Conservation (phyloP, 2,329 filamentous ascomycete species). For the Arthroderma sp. region DNA sequence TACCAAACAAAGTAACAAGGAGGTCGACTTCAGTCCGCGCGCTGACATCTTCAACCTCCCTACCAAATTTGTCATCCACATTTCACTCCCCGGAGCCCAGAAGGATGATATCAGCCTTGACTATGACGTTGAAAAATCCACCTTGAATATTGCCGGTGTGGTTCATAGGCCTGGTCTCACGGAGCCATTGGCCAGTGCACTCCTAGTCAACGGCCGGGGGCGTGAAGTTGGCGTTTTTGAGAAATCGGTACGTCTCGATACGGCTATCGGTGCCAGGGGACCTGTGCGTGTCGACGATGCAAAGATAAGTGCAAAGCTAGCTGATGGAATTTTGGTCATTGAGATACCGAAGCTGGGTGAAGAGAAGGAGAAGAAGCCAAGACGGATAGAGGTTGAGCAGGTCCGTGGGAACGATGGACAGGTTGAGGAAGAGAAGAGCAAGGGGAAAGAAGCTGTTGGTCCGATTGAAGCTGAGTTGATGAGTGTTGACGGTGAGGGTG, state of each 20-base stretch:
- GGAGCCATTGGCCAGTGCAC: constrained; percentile 52
- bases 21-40: constrained; percentile 25
- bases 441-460: neutral
- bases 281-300: constrained; percentile 51
- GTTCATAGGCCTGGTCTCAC: constrained; percentile 58
- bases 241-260: constrained; percentile 49
- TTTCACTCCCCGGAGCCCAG: constrained; percentile 62
- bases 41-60: constrained; percentile 60
- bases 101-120: constrained; percentile 66
- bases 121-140: constrained; percentile 57
- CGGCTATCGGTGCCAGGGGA: constrained; percentile 31
- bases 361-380: constrained; percentile 8
- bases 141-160: constrained; percentile 53
- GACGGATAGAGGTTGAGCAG: constrained; percentile 36
- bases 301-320: constrained; percentile 59
- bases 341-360: constrained; percentile 62
- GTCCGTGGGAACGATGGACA: constrained; percentile 31
- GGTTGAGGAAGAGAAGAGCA: neutral
- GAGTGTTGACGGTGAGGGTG: neutral
- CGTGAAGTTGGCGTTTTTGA: constrained; percentile 63
- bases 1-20: neutral
- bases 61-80: constrained; percentile 53
- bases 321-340: constrained; percentile 65
- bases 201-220: constrained; percentile 58
- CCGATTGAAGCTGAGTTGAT: neutral